Conservation (phyloP, 768 basidiomycete genomes). For the Phylloporus arenicola region DNA sequence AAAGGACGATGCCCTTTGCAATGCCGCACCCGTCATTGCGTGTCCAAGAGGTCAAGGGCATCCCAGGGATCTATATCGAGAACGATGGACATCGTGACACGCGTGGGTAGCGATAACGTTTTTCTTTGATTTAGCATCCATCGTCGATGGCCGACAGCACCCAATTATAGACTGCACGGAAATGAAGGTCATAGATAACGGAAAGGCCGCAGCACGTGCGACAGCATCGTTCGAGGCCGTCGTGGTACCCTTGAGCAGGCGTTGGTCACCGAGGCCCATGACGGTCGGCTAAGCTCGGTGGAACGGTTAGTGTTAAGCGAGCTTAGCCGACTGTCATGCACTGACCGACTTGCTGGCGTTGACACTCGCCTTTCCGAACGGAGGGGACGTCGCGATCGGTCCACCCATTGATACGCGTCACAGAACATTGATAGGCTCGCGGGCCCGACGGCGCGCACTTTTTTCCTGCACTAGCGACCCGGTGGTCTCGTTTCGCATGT, state of each 20-base stretch:
- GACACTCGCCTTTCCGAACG: not conserved
- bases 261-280: not conserved
- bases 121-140: not conserved
- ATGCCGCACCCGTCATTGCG: not conserved
- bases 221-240: not conserved
- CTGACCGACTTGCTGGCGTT: no score
- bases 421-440: not conserved
- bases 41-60: not conserved
- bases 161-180: not conserved
- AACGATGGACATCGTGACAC: not conserved
- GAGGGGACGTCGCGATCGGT: not conserved
- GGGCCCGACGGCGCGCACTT: not conserved
- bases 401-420: not conserved
- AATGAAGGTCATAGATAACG: not conserved
- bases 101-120: not conserved
- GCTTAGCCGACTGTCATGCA: no score
- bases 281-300: no score
- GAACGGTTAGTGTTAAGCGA: no score
- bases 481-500: no score
- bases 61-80: not conserved
- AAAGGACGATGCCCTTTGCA: not conserved
- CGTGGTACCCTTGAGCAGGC: no score
- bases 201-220: not conserved
- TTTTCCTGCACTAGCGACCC: no score
- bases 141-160: not conserved